Evolutionary conservation across 345 rosid genomes (phyloP).

Genomic region (Cardamine occulta): DNA sequence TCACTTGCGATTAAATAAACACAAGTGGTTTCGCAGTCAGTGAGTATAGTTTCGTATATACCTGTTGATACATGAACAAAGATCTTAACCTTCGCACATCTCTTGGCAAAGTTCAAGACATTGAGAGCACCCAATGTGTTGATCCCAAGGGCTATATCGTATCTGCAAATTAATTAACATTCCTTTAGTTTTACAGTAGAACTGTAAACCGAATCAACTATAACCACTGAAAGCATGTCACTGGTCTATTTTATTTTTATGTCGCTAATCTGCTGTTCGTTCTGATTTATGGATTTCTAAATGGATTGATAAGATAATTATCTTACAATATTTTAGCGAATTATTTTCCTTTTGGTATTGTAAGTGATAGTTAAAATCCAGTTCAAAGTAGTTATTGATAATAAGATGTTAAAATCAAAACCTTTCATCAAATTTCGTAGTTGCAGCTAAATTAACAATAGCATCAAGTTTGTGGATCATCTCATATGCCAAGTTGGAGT

Average conservation of each 20-base stretch:
- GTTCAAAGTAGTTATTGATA: constrained; percentile 1
- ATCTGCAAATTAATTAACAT: constrained; percentile 24
- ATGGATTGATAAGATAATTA: neutral
- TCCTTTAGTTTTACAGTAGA: constrained; percentile 4
- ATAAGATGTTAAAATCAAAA: constrained; percentile 7
- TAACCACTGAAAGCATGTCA: too few species aligned
- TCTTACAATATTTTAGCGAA: too few species aligned
- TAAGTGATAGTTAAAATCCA: neutral
- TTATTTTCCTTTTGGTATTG: neutral
- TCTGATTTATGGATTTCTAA: neutral
- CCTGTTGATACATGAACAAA: constrained; percentile 77
- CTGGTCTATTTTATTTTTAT: too few species aligned
- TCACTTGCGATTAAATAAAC: neutral
- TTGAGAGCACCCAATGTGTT: constrained; percentile 59
- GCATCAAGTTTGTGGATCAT: constrained; percentile 38
- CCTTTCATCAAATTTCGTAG: constrained; percentile 49
- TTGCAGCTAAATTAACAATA: constrained; percentile 44
- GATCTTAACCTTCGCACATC: constrained; percentile 47
- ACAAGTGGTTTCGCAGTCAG: neutral
- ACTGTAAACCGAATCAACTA: too few species aligned
- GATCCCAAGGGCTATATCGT: constrained; percentile 57
- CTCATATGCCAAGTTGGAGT: constrained; percentile 31
- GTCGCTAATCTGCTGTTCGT: neutral
- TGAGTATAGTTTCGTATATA: constrained; percentile 34
- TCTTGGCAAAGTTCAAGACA: constrained; percentile 59